phyloP scores from a whole-genome alignment of 1,139 yeast genomes.

The Scheffersomyces insectosa region DNA sequence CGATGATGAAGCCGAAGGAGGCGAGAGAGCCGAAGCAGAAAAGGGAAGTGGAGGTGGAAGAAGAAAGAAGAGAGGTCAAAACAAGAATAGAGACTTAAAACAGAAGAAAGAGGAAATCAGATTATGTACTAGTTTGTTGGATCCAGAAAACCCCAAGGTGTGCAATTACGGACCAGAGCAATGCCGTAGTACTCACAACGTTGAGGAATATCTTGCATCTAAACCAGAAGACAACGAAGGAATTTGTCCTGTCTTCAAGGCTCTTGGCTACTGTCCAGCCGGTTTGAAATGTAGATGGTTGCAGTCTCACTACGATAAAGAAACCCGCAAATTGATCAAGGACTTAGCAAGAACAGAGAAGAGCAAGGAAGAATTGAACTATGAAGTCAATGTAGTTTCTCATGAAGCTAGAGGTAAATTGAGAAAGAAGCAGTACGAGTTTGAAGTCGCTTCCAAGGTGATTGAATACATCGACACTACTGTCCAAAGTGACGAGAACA shows the following conservation, averaged over 20 bases:
- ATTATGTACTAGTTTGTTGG: conserved; percentile 63
- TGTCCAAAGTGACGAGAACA: conserved; percentile 38
- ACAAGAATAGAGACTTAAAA: conserved; percentile 77
- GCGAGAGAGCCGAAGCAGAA: conserved; percentile 38
- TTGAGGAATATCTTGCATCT: conserved; percentile 57
- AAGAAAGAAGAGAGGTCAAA: conserved; percentile 76
- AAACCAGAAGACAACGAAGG: conserved; percentile 77
- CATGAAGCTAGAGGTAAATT: conserved; percentile 53
- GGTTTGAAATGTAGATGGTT: conserved; percentile 95
- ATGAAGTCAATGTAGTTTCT: conserved; percentile 68
- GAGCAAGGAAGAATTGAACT: conserved; percentile 32
- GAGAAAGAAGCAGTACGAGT: conserved; percentile 63
- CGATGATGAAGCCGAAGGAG: conserved; percentile 50
- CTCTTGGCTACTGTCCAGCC: conserved; percentile 86
- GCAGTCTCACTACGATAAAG: conserved; percentile 63
- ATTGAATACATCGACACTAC: conserved; percentile 55
- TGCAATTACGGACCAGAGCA: conserved; percentile 71
- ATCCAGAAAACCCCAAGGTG: conserved; percentile 46
- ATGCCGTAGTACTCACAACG: conserved; percentile 79
- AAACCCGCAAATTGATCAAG: conserved; percentile 44
- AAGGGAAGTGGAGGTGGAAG: conserved; percentile 31
- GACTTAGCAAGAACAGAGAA: conserved; percentile 42
- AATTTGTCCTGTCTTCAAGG: conserved; percentile 77
- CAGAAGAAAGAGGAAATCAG: conserved; percentile 68
- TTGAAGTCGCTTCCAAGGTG: conserved; percentile 55